Evolutionary conservation across 495 filamentous ascomycete genomes (phyloP), one percentile per base, ranked within the genome.

Genomic region (Mycothermus thermophilus): DNA sequence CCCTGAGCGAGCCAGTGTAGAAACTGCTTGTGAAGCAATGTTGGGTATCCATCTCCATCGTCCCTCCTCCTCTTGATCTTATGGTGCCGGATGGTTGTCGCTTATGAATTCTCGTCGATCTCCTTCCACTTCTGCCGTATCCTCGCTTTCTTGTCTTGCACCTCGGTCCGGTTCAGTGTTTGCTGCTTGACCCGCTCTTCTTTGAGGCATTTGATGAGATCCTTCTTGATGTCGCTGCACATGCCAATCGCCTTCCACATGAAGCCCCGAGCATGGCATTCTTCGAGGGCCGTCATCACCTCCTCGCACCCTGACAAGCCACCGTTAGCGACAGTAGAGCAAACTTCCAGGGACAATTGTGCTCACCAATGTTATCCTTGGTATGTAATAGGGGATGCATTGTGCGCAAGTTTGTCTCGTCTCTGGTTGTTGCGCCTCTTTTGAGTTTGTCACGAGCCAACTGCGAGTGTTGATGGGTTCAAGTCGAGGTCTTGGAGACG

Each of bases 301-400:
- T 86, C 85, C 59, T 86, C 82, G 70, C 90, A 97, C 41, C 75
- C 92, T 97, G 44, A 12, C 20, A 9, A 16, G 9, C n/a, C n/a
- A n/a, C n/a, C n/a, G n/a, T n/a, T n/a, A n/a, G n/a, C n/a, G n/a
- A n/a, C n/a, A n/a, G n/a, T n/a, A n/a, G n/a, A n/a, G n/a, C n/a
- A n/a, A n/a, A n/a, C n/a, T n/a, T n/a, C n/a, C n/a, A n/a, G n/a
- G n/a, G 22, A 25, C 22, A 25, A 25, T 25, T 3, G 12, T 8
- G 13, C 64, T 18, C 71, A 94, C 90, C 85, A 55, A 61, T 62
- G 44, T 93, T 94, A 48, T 93, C 74, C 43, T 85, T 80, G 16
- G 83, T 94, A 48, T 96, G 86, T 3, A 97, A 62, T 59, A 93
- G 87, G 16, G 90, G 90, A 82, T 97, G 90, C 90, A 97, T 97